Conservation (phyloP, 768 basidiomycete species). For the Russula earlei region DNA sequence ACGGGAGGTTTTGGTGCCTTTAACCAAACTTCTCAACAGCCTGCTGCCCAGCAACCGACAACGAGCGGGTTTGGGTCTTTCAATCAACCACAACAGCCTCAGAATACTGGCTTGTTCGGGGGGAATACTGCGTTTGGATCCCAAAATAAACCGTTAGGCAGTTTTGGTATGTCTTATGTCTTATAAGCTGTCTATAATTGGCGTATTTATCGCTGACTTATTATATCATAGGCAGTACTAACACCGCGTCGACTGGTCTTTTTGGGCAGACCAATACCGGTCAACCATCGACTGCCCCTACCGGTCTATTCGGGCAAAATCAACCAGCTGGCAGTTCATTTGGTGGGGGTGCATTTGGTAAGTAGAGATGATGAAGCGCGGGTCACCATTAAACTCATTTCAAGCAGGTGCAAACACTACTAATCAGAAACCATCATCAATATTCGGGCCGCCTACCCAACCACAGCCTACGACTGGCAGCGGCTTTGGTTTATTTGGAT, state of each 20-base stretch:
- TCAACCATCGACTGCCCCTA: slow-evolving; percentile 27
- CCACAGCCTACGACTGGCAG: slow-evolving; percentile 14
- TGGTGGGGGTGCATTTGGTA: slow-evolving; percentile 25
- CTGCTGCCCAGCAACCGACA: slow-evolving; percentile 25
- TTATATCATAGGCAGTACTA: slow-evolving; percentile 9
- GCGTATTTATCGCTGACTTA: slow-evolving; percentile 2
- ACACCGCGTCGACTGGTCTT: slow-evolving; percentile 16
- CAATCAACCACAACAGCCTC: slow-evolving; percentile 22
- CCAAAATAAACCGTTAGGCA: slow-evolving; percentile 27
- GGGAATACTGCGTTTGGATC: slow-evolving; percentile 25
- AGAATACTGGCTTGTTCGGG: slow-evolving; percentile 24
- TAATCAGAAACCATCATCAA: slow-evolving; percentile 24
- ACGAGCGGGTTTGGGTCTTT: slow-evolving; percentile 29
- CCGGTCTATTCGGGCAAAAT: slow-evolving; percentile 27
- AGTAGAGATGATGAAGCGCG: neutral
- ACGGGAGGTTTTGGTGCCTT: slow-evolving; percentile 23
- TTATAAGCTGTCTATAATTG: neutral
- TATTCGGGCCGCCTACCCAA: slow-evolving; percentile 15
- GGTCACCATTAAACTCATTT: neutral
- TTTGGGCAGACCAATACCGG: slow-evolving; percentile 25
- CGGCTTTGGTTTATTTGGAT: slow-evolving; percentile 24
- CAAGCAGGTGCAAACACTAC: slow-evolving; percentile 9
- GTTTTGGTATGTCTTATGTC: slow-evolving; percentile 11
- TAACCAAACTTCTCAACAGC: slow-evolving; percentile 20
- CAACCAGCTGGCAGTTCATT: slow-evolving; percentile 15